Evolutionary conservation across 768 basidiomycete species (phyloP), one percentile per base, ranked within the genome.

Genomic region (Gloeophyllum trabeum): DNA sequence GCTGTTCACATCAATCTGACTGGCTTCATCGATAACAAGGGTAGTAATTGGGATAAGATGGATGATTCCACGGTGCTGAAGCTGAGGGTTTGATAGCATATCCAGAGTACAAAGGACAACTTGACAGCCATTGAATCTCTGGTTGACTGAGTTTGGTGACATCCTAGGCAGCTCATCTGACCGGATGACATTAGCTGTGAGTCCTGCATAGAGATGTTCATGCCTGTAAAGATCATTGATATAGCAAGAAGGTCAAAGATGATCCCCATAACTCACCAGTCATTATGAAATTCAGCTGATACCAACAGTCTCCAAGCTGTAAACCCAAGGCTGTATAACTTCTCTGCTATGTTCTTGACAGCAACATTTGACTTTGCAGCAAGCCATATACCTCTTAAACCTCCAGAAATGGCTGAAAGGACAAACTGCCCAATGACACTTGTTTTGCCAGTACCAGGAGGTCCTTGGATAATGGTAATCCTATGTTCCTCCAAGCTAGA

Each of bases 281-380:
- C 69, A 16, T 54, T 60, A 43, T 72, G 65, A 42, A 71, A 73
- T 4, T 63, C 70, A 19, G 53, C 56, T 10, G 70, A 71, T 4
- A 73, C 66, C n/a, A 72, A 42, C 1, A 72, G 39, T 40, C 46
- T 65, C 46, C 69, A 72, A 5, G 54, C 44, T 5, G 24, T 4
- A 46, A 69, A 62, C 0, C 36, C 51, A n/a, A 51, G 46, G 5
- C 55, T 51, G 20, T 56, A 44, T 7, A 72, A 54, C 37, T 65
- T 72, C 45, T 70, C 66, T 0, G 69, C 69, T n/a, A 72, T 70
- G 43, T 72, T 72, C 48, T 73, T 73, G 16, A 72, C 70, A 0
- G 66, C 71, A 24, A 72, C 66, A 32, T 72, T 73, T 0, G 70
- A 70, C 21, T 72, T 71, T 0, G 71, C 69, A 22, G 64, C 54